phyloP scores from a whole-genome alignment of 2,329 filamentous ascomycete genomes.

The Ceratocystis cacaofunesta region DNA sequence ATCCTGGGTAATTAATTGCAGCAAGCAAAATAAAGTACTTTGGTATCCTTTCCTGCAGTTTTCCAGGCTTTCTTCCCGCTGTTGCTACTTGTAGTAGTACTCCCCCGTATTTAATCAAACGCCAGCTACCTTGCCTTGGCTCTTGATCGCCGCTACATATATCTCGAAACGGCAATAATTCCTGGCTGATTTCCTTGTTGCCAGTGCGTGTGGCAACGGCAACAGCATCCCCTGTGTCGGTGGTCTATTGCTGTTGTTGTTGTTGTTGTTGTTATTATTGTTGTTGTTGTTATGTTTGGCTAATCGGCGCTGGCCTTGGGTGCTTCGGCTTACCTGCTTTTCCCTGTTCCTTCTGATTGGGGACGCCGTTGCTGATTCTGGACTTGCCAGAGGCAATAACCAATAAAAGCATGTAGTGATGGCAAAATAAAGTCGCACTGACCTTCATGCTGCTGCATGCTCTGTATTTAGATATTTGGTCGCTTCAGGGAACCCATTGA shows the following conservation, averaged over 20 bases:
- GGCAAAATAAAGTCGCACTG: too few species aligned
- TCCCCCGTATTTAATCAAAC: not conserved
- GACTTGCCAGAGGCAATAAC: too few species aligned
- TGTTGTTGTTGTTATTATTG: not conserved
- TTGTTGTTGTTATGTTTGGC: not conserved
- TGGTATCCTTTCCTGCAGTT: too few species aligned
- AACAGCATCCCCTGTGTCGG: not conserved
- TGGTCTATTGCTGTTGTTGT: not conserved
- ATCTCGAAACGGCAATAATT: conserved; percentile 1
- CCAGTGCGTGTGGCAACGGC: not conserved
- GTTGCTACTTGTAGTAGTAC: not conserved
- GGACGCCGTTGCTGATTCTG: too few species aligned
- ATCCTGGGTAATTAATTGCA: not conserved
- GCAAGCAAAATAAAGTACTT: not conserved
- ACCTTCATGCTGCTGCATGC: too few species aligned
- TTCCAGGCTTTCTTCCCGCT: too few species aligned
- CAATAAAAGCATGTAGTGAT: too few species aligned
- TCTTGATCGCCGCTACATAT: not conserved
- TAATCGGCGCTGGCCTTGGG: not conserved
- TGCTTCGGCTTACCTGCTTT: too few species aligned
- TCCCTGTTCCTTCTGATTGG: too few species aligned
- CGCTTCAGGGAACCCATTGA: too few species aligned
- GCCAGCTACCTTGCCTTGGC: not conserved
- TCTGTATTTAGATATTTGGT: too few species aligned
- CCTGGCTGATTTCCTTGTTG: not conserved